Base-by-base conservation (phyloP, 768 basidiomycete genomes). In the Agrocybe praecox region DNA sequence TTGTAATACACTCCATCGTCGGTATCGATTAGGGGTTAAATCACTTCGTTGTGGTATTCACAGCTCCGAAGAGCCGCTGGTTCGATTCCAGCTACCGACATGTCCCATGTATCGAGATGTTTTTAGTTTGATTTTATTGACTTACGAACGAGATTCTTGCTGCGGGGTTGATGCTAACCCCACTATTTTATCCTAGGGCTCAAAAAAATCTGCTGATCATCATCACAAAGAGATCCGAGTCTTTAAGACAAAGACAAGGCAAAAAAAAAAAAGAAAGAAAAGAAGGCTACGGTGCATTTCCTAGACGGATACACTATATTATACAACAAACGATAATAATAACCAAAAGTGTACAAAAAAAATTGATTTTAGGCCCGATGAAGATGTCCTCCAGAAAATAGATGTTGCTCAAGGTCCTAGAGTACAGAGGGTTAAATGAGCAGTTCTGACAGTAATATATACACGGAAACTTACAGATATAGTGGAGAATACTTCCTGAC, bases 1-100 rank as follows among this genome's bases (percentile, higher is more conserved):
- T 40, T 40, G 36, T n/a, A 3, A 14, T n/a, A 40, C 36, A 14
- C 14, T 14, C 36, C 45, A 46, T 42, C 10, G 46, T 55, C 46
- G 54, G 65, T 71, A 69, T 71, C 69, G 69, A 71, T 71, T 71
- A 71, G 69, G 64, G 69, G 69, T 71, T 69, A 71, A 69, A 71
- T 71, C 69, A 71, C 68, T 62, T 71, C 69, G 69, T 71, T 71
- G 69, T 71, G 69, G 69, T 44, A 11, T n/a, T 22, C 1, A n/a
- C 33, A 52, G 52, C 59, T 59, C 68, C 69, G 69, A 71, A 62
- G 68, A 71, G 69, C 69, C 69, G 65, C 61, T 62, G 65, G 69
- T 71, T 71, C 69, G 69, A 69, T 65, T 69, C 68, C 65, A 63
- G 67, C 65, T 71, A 71, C 64, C 53, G 65, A 67, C 66, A 66